Percentiles rank a stretch among this genome's conserved stretches.
phyloP scores from a whole-genome alignment of 257 asterid genomes.

The Solanum chiquidenum region DNA sequence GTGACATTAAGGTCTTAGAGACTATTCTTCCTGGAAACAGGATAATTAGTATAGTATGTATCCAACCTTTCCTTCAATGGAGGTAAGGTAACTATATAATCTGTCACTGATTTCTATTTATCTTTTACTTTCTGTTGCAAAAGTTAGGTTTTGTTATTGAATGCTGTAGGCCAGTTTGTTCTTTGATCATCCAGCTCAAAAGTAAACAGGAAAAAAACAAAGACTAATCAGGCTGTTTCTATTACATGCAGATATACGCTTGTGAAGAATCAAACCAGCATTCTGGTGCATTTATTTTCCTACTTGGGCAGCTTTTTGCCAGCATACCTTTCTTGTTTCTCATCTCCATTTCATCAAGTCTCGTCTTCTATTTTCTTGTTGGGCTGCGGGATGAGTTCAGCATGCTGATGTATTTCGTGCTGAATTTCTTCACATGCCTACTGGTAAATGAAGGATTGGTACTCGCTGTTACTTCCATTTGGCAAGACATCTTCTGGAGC shows the following conservation, averaged over 20 bases:
- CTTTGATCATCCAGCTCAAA: neutral
- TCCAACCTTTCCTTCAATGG: neutral
- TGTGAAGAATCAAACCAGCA: constrained; percentile 84
- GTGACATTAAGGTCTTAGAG: neutral
- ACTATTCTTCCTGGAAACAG: neutral
- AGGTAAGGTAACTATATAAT: neutral
- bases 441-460: constrained; percentile 85
- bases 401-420: constrained; percentile 69
- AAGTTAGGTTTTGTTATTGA: neutral
- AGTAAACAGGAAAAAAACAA: neutral
- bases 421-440: constrained; percentile 82
- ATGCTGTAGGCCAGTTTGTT: neutral
- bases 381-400: constrained; percentile 81
- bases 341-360: constrained; percentile 82
- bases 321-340: constrained; percentile 90
- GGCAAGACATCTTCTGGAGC: constrained; percentile 72
- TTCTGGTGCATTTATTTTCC: constrained; percentile 76
- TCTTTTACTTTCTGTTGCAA: neutral
- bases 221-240: neutral
- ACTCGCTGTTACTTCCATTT: constrained; percentile 49
- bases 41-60: neutral
- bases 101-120: neutral
- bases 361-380: constrained; percentile 82
- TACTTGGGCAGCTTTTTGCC: constrained; percentile 76
- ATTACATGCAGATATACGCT: constrained; percentile 44